Base-by-base conservation (phyloP, 345 rosid species). In the Brassica juncea region DNA sequence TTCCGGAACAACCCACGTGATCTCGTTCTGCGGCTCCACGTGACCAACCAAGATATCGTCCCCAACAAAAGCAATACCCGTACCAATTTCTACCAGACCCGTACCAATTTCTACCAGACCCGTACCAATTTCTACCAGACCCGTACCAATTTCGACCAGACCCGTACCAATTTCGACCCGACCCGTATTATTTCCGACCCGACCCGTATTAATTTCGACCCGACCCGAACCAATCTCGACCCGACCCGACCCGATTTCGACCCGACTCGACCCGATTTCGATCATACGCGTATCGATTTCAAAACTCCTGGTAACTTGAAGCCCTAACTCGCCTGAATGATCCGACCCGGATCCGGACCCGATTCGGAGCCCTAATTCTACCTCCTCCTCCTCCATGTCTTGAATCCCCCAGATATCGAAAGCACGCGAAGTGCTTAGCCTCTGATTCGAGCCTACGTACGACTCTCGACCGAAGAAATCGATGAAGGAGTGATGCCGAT, bases 341-440 rank as follows among this genome's bases (percentile, higher is more conserved):
- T 37, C 72, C 19, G 78, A 68, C 35, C 80, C 68, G 7, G 74
- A 69, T 1, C 59, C 80, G 2, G 47, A 55, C 25, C 80, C 81
- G 59, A 76, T 37, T n/a, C 84, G 32, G 6, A 77, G 78, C 12
- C 68, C 75, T 77, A 82, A 68, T 19, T 63, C 81, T 9, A 71
- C 10, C 35, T 70, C 74, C 31, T 70, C 74, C 31, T 62, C 63
- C 47, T 69, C 75, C 55, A 63, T 7, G 15, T 66, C 77, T 16
- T 39, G 23, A 61, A 5, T 2, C 2, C 49, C 39, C 66, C 39
- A 64, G 3, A 73, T 0, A 69, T 69, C 3, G 31, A 60, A 66
- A 66, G 4, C 44, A 34, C 4, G 35, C 0, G 16, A 23, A 75
- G 4, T 35, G 35, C 65, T 11, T 57, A 14, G 15, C 47, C 62